These are phyloP conservation scores for Pilatotrama ljubarskyi DNA, from an alignment of 768 basidiomycete species.

Conservation along the genomic window DNA sequence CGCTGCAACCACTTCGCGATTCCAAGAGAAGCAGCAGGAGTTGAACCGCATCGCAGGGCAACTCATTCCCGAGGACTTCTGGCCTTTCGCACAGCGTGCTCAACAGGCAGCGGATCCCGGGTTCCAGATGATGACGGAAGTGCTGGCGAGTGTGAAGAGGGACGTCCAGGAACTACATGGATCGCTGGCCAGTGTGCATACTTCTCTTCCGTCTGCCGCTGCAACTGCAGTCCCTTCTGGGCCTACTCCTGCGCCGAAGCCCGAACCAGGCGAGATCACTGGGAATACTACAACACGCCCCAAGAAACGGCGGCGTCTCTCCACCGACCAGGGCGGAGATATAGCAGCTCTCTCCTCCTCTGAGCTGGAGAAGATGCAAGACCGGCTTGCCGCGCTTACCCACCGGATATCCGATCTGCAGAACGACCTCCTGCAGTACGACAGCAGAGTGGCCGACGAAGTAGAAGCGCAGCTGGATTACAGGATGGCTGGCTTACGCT, in stretches of 20 bases:
- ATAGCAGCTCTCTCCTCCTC: constrained; percentile 9
- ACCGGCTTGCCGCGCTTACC: constrained; percentile 32
- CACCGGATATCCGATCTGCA: constrained; percentile 35
- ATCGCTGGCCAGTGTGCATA: background rate
- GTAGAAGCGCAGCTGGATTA: constrained; percentile 24
- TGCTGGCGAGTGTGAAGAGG: constrained; percentile 17
- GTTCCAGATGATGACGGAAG: constrained; percentile 32
- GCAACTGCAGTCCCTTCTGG: background rate
- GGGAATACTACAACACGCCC: background rate
- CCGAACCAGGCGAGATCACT: background rate
- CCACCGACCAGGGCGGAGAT: constrained; percentile 2
- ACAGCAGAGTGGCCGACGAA: constrained; percentile 33
- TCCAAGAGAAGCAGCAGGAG: constrained; percentile 34
- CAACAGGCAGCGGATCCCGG: constrained; percentile 25
- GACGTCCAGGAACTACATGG: constrained; percentile 10
- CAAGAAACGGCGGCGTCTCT: constrained; percentile 21
- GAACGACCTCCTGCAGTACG: constrained; percentile 39
- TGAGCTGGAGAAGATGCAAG: constrained; percentile 31
- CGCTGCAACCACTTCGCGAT: constrained; percentile 24
- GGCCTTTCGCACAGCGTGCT: constrained; percentile 33
- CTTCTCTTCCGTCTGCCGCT: background rate
- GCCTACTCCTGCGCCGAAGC: background rate
- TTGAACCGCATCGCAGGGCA: constrained; percentile 32
- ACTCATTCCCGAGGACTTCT: constrained; percentile 39
- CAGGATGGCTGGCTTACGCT: background rate